Conservation (phyloP, 495 filamentous ascomycete genomes). For the Chaetomium cochliodes region DNA sequence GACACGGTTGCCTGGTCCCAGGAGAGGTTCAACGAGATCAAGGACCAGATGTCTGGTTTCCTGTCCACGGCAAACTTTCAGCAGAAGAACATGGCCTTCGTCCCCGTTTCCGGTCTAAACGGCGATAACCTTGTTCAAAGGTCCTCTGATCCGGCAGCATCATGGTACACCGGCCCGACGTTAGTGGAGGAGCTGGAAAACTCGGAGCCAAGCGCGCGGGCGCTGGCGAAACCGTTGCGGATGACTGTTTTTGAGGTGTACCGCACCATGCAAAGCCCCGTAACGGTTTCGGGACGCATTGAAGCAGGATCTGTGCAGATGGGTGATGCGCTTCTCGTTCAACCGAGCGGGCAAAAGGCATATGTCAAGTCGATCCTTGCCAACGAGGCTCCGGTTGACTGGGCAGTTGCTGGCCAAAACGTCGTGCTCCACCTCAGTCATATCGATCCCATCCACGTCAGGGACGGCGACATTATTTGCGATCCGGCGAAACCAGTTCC, state of each 20-base stretch:
- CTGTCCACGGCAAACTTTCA: conserved; percentile 77
- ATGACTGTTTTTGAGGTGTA: conserved; percentile 75
- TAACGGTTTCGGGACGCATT: conserved; percentile 82
- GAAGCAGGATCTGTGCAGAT: conserved; percentile 79
- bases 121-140: conserved; percentile 79
- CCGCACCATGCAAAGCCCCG: conserved; percentile 68
- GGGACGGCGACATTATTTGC: conserved; percentile 82
- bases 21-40: conserved; percentile 80
- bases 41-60: conserved; percentile 79
- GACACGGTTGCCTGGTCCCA: conserved; percentile 79
- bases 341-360: conserved; percentile 77
- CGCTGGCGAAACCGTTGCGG: conserved; percentile 75
- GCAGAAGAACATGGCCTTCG: conserved; percentile 72
- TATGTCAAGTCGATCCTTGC: conserved; percentile 74
- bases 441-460: conserved; percentile 79
- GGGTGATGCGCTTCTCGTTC: conserved; percentile 74
- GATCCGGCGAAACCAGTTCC: conserved; percentile 62
- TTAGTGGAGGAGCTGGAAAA: conserved; percentile 81
- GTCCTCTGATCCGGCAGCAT: conserved; percentile 52
- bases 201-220: conserved; percentile 67
- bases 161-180: conserved; percentile 79
- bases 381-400: conserved; percentile 69
- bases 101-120: conserved; percentile 83
- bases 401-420: conserved; percentile 96
- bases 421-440: conserved; percentile 77